These are phyloP conservation scores for Ophiosphaerella herpotricha DNA, from an alignment of 2,329 filamentous ascomycete genomes.

Conservation along the genomic window DNA sequence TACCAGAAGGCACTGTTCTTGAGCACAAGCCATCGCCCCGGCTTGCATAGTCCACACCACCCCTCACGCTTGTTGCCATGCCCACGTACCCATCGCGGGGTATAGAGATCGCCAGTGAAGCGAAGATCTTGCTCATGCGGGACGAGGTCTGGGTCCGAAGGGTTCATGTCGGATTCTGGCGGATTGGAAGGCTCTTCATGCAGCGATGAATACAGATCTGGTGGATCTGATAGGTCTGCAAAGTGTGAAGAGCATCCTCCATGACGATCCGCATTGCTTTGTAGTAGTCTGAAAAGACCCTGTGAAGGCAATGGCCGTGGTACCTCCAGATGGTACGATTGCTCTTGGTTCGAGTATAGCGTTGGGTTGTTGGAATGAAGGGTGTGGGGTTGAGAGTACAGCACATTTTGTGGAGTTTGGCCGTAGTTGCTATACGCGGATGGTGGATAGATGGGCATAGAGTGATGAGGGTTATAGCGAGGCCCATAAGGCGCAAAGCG, in stretches of 20 bases:
- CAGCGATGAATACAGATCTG: slow-evolving; percentile 76
- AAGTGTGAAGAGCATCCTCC: slow-evolving; percentile 67
- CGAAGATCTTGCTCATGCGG: slow-evolving; percentile 76
- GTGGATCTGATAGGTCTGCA: slow-evolving; percentile 73
- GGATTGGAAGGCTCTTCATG: slow-evolving; percentile 74
- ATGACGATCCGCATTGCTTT: slow-evolving; percentile 74
- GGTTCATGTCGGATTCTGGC: slow-evolving; percentile 81
- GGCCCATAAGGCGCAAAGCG: slow-evolving; percentile 65
- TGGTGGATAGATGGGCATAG: slow-evolving; percentile 44
- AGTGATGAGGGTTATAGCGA: slow-evolving; percentile 54
- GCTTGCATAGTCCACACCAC: slow-evolving; percentile 88
- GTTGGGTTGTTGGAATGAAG: slow-evolving; percentile 56
- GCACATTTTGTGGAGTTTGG: slow-evolving; percentile 40
- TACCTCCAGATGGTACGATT: slow-evolving; percentile 60
- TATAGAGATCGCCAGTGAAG: slow-evolving; percentile 82
- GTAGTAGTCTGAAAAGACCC: slow-evolving; percentile 72
- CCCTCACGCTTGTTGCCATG: slow-evolving; percentile 87
- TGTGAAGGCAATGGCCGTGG: slow-evolving; percentile 68
- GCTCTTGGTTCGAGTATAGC: slow-evolving; percentile 56
- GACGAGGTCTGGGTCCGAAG: slow-evolving; percentile 72
- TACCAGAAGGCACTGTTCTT: slow-evolving; percentile 95
- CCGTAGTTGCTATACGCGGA: slow-evolving; percentile 37
- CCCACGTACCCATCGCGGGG: slow-evolving; percentile 80
- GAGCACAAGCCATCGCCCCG: slow-evolving; percentile 81
- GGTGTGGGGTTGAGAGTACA: slow-evolving; percentile 53